Conservation (phyloP, 2,329 filamentous ascomycete genomes). For the Graphilbum ipis-grandicollis region DNA sequence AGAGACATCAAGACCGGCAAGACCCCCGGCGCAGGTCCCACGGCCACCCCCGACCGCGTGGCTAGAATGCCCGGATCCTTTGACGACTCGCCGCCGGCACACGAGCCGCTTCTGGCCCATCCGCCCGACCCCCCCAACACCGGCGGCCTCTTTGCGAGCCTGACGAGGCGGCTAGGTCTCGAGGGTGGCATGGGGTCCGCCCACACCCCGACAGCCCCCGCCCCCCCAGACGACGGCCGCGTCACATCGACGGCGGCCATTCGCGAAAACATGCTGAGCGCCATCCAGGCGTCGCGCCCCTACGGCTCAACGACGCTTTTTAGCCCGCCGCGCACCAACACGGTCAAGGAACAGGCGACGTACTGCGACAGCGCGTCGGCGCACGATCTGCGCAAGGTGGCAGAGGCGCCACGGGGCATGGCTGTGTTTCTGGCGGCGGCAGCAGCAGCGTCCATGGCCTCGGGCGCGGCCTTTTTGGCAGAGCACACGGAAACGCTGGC, state of each 20-base stretch:
- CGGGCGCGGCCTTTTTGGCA: slow-evolving; percentile 37
- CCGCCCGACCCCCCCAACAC: slow-evolving; percentile 9
- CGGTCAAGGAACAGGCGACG: slow-evolving; percentile 64
- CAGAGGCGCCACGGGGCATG: slow-evolving; percentile 53
- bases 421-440: slow-evolving; percentile 48
- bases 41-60: not conserved
- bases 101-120: not conserved
- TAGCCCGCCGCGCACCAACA: slow-evolving; percentile 49
- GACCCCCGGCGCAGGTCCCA: no score
- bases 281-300: slow-evolving; percentile 60
- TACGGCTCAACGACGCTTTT: slow-evolving; percentile 62
- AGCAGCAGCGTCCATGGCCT: slow-evolving; percentile 21
- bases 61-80: not conserved
- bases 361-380: slow-evolving; percentile 70
- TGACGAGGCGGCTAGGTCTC: slow-evolving; percentile 52
- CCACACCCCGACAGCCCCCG: not conserved
- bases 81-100: slow-evolving; percentile 9
- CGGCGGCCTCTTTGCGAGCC: slow-evolving; percentile 48
- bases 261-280: slow-evolving; percentile 57
- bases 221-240: slow-evolving; percentile 32
- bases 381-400: slow-evolving; percentile 55
- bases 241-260: slow-evolving; percentile 44
- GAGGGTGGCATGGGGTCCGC: slow-evolving; percentile 20
- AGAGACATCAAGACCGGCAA: no score
- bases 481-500: slow-evolving; percentile 46